Conservation (phyloP, 208 protist species). For the Crithidia acanthocephali region DNA sequence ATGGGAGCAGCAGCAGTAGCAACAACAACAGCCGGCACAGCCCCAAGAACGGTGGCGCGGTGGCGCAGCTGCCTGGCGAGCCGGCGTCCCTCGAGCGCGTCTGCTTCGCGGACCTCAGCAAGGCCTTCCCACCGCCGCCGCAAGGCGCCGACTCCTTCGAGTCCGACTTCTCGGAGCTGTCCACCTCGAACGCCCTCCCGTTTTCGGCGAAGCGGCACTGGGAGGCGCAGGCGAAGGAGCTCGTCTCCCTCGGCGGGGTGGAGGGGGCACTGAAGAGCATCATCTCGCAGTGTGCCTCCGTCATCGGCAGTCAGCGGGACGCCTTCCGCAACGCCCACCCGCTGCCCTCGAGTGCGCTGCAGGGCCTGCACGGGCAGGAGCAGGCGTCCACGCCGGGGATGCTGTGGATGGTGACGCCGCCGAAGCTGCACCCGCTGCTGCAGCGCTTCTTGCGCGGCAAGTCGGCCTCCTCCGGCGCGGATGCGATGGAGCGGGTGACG, state of each 20-base stretch:
- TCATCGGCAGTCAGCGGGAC: constrained; percentile 73
- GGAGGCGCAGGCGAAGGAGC: constrained; percentile 69
- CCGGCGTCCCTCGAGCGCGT: constrained; percentile 62
- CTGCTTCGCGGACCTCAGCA: constrained; percentile 83
- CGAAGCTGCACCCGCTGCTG: constrained; percentile 70
- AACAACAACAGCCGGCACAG: no score
- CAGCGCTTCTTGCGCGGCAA: constrained; percentile 63
- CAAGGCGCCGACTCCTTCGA: constrained; percentile 80
- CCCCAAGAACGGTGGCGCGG: background rate
- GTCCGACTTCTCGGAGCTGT: constrained; percentile 82
- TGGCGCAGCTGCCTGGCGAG: constrained; percentile 15
- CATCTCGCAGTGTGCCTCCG: constrained; percentile 76
- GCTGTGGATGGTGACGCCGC: constrained; percentile 88
- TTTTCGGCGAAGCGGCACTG: constrained; percentile 73
- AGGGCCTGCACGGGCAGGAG: constrained; percentile 83
- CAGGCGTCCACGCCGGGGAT: constrained; percentile 81
- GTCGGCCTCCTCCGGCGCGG: constrained; percentile 76
- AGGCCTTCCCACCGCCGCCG: constrained; percentile 71
- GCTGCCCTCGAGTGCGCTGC: constrained; percentile 46
- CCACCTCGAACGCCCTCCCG: constrained; percentile 36
- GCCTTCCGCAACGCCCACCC: constrained; percentile 78
- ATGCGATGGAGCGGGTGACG: constrained; percentile 91
- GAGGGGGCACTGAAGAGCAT: constrained; percentile 66
- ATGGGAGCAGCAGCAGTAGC: background rate
- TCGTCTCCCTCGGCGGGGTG: constrained; percentile 65